A percentile compares a stretch with the other conserved stretches of the same genome.
Evolutionary conservation across 1,139 yeast species (phyloP).

Genomic region (Zygoascus sp.): DNA sequence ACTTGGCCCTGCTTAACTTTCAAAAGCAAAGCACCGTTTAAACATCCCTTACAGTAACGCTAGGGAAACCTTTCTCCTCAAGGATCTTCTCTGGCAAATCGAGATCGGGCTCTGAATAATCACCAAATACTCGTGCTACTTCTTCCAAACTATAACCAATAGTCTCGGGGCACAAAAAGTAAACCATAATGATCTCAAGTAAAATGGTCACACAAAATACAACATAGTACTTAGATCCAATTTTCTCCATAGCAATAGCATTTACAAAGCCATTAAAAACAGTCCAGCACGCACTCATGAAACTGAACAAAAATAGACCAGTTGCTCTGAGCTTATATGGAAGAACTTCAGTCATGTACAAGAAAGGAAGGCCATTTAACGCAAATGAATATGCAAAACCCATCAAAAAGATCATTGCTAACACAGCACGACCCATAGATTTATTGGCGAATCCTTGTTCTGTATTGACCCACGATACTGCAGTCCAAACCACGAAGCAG

Average conservation of each 20-base stretch:
- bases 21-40: too few relatives aligned
- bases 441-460: constrained; percentile 21
- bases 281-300: constrained; percentile 3
- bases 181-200: constrained; percentile 42
- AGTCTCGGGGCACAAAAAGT: constrained; percentile 85
- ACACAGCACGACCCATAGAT: constrained; percentile 24
- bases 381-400: constrained; percentile 22
- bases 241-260: constrained; percentile 37
- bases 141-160: constrained; percentile 88
- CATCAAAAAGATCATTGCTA: constrained; percentile 27
- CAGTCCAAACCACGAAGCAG: constrained; percentile 26
- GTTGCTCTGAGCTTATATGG: constrained; percentile 40
- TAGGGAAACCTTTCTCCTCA: too few relatives aligned
- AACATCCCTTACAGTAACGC: too few relatives aligned
- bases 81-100: too few relatives aligned
- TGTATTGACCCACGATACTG: constrained; percentile 26
- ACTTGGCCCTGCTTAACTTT: too few relatives aligned
- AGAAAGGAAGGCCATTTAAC: constrained; percentile 27
- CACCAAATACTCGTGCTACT: constrained; percentile 36
- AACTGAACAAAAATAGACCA: constrained; percentile 31
- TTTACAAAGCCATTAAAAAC: constrained; percentile 41
- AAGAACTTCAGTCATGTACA: constrained; percentile 36
- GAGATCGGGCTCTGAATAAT: constrained; percentile 3
- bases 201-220: constrained; percentile 27
- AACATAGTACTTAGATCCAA: constrained; percentile 36